Evolutionary conservation across 768 basidiomycete genomes (phyloP).

Genomic region (Lentinula edodes): DNA sequence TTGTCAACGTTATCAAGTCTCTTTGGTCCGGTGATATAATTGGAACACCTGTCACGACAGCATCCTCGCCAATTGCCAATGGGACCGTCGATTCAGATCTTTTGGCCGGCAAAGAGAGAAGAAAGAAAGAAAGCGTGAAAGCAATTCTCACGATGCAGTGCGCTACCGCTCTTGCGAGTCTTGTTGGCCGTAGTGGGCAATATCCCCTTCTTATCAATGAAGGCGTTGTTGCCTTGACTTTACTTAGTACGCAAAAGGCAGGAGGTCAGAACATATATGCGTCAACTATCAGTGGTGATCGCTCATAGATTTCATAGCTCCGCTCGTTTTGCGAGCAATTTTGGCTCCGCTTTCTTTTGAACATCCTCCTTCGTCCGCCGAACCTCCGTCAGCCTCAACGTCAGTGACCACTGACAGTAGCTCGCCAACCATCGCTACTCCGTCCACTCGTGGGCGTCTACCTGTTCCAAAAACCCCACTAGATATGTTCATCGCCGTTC

Average conservation of each 20-base stretch:
- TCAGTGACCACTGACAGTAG: conserved; percentile 38
- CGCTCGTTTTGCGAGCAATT: conserved; percentile 58
- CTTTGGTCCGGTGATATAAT: conserved; percentile 55
- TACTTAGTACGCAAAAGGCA: conserved; percentile 60
- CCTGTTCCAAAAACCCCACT: conserved; percentile 51
- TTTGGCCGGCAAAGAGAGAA: conserved; percentile 37
- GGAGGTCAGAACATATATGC: conserved; percentile 47
- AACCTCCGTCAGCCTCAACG: conserved; percentile 30
- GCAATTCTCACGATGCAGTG: conserved; percentile 47
- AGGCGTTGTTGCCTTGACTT: conserved; percentile 74
- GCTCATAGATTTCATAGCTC: conserved; percentile 33
- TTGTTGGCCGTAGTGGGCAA: conserved; percentile 71
- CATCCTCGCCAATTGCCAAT: conserved; percentile 11
- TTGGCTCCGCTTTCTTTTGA: conserved; percentile 44
- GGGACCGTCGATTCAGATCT: conserved; percentile 24
- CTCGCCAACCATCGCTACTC: conserved; percentile 43
- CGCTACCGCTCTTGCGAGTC: conserved; percentile 57
- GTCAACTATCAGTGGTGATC: background rate
- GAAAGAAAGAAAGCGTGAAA: conserved; percentile 48
- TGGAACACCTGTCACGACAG: conserved; percentile 9
- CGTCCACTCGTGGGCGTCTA: conserved; percentile 26
- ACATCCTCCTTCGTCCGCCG: conserved; percentile 22
- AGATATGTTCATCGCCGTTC: conserved; percentile 60
- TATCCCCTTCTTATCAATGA: conserved; percentile 88
- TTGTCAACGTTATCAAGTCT: conserved; percentile 82